Evolutionary conservation across 2,329 filamentous ascomycete genomes (phyloP), one percentile per base, ranked within the genome.

Genomic region (Penicillium verrucosum): DNA sequence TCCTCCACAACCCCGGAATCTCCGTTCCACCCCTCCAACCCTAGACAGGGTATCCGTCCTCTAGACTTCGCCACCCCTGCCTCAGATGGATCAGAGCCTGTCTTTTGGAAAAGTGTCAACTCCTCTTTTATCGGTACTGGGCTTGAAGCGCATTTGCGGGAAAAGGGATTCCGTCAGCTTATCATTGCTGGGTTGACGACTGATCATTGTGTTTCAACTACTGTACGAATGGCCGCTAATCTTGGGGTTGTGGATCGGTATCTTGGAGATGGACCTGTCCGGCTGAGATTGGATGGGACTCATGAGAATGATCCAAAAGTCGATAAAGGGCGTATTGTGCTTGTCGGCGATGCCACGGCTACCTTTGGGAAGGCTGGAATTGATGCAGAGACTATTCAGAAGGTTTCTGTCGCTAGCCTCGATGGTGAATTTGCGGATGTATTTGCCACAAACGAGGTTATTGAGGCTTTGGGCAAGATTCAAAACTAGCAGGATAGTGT

Each of bases 181-280:
- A 56, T 80, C 18, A 62, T 80, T 29, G 68, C 67, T 2, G 79
- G 78, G 0, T 57, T 81, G 54, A 79, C 76, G 4, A 80, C 78
- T 36, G 79, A 81, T 64, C 79, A 81, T 58, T 81, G 79, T 51
- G 77, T 81, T 14, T 79, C 75, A 55, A 81, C 79, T 4, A 77
- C 76, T 2, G 72, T 75, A 25, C 73, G 79, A 8, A 79, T 80
- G 77, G 78, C 78, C 1, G 74, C 68, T 18, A 81, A 81, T 58
- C 52, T 81, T 41, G 70, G 73, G 5, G 75, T 81, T 16, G 73
- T 76, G 40, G 73, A 77, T 58, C 58, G 62, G 21, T 63, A 68
- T 43, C 41, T 59, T 5, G 60, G 60, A 12, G 51, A 58, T 23
- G 60, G 56, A 0, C 60, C 55, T 12, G 46, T 64, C 2, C 57